Evolutionary conservation across 805 yeast genomes (phyloP), one percentile per base, ranked within the genome.

Genomic region (Hanseniaspora vineae): DNA sequence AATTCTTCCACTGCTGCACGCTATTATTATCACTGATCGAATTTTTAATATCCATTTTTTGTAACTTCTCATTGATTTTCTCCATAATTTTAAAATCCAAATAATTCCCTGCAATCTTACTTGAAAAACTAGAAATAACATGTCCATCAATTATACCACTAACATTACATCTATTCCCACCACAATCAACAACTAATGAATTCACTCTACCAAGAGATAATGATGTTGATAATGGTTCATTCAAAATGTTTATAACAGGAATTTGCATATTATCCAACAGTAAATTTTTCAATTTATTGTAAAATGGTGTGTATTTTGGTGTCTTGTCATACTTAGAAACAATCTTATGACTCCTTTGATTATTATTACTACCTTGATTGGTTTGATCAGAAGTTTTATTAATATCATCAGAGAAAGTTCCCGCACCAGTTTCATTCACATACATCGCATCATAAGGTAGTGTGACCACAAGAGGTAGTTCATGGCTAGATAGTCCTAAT

Each of bases 61-160:
- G 12, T 33, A 33, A 33, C 20, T 35, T 32, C 3, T 65, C 54
- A 49, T 68, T 64, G 51, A 72, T 71, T 55, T 66, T 75, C 45
- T 75, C 68, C 53, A 74, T 62, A 2, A 80, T 68, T 64, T 84
- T 85, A 46, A 77, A 70, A 60, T 81, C 84, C 48, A 84, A 62
- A 61, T 82, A 89, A 61, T 88, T 90, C 10, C 97, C 97, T 3
- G 89, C 96, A 59, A 74, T 84, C 55, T 77, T 78, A 14, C 85
- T 75, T 61, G 77, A 82, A 51, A 74, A 67, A 5, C 78, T 71
- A 52, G 72, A 66, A 46, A 82, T 73, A 46, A 86, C 75, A 14
- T 76, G 73, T 37, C 95, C 96, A 56, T 84, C 88, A 51, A 77
- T 66, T 17, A 86, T 75, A 10, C 95, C 94, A 0, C 92, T 82